Evolutionary conservation across 306 rosid species (phyloP).

Genomic region (Lagenaria siceraria): DNA sequence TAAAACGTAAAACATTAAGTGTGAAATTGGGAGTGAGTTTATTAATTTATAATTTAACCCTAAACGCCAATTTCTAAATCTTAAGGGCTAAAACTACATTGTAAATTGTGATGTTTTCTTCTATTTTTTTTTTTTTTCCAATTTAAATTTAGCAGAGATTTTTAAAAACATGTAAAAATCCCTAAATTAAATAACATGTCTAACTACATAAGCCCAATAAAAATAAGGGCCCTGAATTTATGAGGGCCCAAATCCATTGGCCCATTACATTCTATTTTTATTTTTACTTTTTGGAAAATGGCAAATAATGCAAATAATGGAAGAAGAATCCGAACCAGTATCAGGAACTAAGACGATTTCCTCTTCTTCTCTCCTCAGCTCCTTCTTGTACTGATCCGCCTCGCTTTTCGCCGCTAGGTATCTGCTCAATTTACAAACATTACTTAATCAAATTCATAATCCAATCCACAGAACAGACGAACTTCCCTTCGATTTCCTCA

Average conservation of each 20-base stretch:
- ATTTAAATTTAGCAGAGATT: too few species aligned
- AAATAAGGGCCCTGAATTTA: neutral
- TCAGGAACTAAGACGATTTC: constrained; percentile 30
- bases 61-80: too few species aligned
- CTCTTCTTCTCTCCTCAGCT: constrained; percentile 33
- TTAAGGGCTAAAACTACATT: too few species aligned
- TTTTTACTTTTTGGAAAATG: neutral
- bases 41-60: too few species aligned
- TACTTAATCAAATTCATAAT: neutral
- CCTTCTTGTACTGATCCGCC: constrained; percentile 36
- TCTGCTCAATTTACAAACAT: constrained; percentile 3
- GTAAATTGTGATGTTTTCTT: too few species aligned
- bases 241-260: neutral
- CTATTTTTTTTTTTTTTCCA: too few species aligned
- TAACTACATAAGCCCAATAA: neutral
- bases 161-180: too few species aligned
- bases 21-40: too few species aligned
- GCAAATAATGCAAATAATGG: neutral
- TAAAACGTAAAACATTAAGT: too few species aligned
- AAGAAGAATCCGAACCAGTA: constrained; percentile 30
- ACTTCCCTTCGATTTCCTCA: neutral
- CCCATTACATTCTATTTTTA: neutral
- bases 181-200: too few species aligned
- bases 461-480: neutral
- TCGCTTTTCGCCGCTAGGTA: constrained; percentile 40